phyloP scores from a whole-genome alignment of 1,284 basidiomycete species.

The Ganoderma resinaceum region DNA sequence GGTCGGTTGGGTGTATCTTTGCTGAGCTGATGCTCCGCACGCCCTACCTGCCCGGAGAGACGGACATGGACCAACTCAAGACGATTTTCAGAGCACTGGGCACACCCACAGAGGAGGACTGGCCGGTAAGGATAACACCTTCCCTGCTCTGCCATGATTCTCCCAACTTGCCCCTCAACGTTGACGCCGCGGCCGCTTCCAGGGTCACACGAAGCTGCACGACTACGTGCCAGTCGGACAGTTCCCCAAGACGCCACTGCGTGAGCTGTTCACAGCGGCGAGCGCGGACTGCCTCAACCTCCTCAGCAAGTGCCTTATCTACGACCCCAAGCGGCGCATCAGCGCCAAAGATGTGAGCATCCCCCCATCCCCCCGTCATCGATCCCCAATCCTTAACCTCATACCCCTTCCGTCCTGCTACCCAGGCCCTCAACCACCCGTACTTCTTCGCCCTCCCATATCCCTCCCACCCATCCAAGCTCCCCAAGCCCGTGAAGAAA shows the following conservation, averaged over 20 bases:
- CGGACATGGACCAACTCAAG: slow-evolving; percentile 95
- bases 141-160: background rate
- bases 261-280: slow-evolving; percentile 91
- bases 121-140: slow-evolving; percentile 73
- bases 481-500: slow-evolving; percentile 76
- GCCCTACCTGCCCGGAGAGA: slow-evolving; percentile 92
- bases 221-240: slow-evolving; percentile 87
- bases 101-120: slow-evolving; percentile 95
- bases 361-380: slow-evolving; percentile 2
- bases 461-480: slow-evolving; percentile 82
- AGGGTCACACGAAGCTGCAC: slow-evolving; percentile 92
- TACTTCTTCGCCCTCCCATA: slow-evolving; percentile 84
- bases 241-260: slow-evolving; percentile 83
- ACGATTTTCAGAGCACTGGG: slow-evolving; percentile 95
- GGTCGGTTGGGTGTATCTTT: slow-evolving; percentile 97
- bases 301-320: slow-evolving; percentile 80
- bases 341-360: slow-evolving; percentile 76
- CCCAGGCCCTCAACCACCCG: slow-evolving; percentile 74
- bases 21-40: slow-evolving; percentile 96
- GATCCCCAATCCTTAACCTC: slow-evolving; percentile 1
- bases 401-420: slow-evolving; percentile 4
- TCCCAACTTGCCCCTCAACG: background rate
- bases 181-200: slow-evolving; percentile 8
- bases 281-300: slow-evolving; percentile 89
- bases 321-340: slow-evolving; percentile 88